Conservation (phyloP, 2,329 filamentous ascomycete species). For the Keithomyces neogunnii region DNA sequence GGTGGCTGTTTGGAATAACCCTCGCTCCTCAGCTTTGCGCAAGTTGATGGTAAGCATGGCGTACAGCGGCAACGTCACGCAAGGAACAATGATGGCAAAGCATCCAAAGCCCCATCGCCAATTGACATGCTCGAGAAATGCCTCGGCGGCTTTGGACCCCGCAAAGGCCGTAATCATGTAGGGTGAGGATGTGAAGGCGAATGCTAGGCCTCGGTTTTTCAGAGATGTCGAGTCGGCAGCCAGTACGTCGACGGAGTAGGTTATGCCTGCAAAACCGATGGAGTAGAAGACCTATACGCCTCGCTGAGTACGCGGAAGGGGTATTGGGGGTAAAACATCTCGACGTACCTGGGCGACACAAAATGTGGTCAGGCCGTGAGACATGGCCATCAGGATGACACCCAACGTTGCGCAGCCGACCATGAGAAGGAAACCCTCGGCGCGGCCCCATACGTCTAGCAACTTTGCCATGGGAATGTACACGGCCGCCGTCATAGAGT, state of each 20-base stretch:
- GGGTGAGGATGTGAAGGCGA: slow-evolving; percentile 30
- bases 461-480: neutral
- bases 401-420: slow-evolving; percentile 34
- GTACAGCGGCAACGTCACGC: slow-evolving; percentile 39
- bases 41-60: slow-evolving; percentile 15
- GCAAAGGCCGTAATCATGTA: slow-evolving; percentile 35
- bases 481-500: slow-evolving; percentile 51
- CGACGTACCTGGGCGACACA: slow-evolving; percentile 31
- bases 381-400: slow-evolving; percentile 49
- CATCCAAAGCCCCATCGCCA: slow-evolving; percentile 42
- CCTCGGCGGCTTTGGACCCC: slow-evolving; percentile 18
- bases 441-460: slow-evolving; percentile 50
- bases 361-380: no score
- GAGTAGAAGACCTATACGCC: slow-evolving; percentile 39
- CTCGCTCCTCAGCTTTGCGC: no score
- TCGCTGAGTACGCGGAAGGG: no score
- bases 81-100: slow-evolving; percentile 47
- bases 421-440: slow-evolving; percentile 50
- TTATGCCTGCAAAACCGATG: slow-evolving; percentile 51
- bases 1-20: no score
- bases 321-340: slow-evolving; percentile 42
- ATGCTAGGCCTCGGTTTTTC: slow-evolving; percentile 27
- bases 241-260: slow-evolving; percentile 53
- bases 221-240: slow-evolving; percentile 50
- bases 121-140: slow-evolving; percentile 22